A percentile compares a stretch with the other conserved stretches of the same genome.
These are phyloP conservation scores for Clitoria ternatea DNA, from an alignment of 306 rosid species.

Conservation along the genomic window DNA sequence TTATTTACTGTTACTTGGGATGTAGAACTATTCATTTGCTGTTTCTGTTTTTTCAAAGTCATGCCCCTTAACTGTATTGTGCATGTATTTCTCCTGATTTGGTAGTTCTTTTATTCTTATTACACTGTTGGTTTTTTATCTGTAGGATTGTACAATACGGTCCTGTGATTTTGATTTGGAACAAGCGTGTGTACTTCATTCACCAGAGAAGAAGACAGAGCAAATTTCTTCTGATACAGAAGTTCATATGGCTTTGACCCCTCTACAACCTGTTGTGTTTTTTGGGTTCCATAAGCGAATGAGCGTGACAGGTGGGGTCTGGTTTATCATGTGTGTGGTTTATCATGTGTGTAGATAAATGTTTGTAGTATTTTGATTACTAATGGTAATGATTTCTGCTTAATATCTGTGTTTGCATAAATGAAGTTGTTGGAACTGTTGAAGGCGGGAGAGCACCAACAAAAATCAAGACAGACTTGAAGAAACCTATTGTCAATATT, in stretches of 20 bases:
- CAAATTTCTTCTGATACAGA: constrained; percentile 81
- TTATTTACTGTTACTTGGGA: background rate
- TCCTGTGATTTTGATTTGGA: constrained; percentile 97
- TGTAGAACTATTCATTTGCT: background rate
- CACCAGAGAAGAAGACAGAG: constrained; percentile 88
- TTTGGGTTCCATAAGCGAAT: constrained; percentile 84
- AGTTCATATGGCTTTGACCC: constrained; percentile 95
- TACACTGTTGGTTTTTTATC: constrained; percentile 14
- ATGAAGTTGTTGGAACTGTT: constrained; percentile 93
- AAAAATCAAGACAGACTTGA: constrained; percentile 88
- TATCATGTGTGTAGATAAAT: background rate
- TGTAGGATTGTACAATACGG: constrained; percentile 92
- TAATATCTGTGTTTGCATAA: constrained; percentile 30
- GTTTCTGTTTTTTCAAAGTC: background rate
- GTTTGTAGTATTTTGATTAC: constrained; percentile 15
- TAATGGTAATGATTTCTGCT: background rate
- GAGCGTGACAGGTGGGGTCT: constrained; percentile 85
- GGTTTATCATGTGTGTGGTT: background rate
- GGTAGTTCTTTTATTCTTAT: constrained; percentile 25
- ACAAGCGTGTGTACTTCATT: constrained; percentile 93
- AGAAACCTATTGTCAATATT: constrained; percentile 88
- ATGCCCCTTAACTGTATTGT: background rate
- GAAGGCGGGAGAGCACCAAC: constrained; percentile 94
- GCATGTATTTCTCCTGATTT: background rate
- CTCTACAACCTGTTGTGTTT: constrained; percentile 91